Evolutionary conservation across 2,329 filamentous ascomycete genomes (phyloP), one percentile per base, ranked within the genome.

Genomic region (Ramularia collo-cygni): DNA sequence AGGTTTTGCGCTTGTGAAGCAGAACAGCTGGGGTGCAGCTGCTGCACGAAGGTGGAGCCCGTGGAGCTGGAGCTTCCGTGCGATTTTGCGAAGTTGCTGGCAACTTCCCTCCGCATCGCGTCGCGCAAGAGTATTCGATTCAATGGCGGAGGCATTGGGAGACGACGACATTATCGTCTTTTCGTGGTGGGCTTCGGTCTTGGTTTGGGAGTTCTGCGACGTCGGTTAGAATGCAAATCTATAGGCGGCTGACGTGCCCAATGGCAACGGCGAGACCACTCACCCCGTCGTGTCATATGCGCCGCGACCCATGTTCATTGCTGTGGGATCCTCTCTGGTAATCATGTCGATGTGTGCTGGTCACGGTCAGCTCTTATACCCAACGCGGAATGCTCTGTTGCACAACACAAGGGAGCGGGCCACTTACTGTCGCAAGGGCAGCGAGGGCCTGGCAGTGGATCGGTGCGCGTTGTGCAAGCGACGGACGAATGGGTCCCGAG

Each of bases 241-340:
- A n/a, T n/a, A n/a, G n/a, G 31, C 15, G 17, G 12, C 13, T 12
- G 12, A 31, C 16, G 19, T 27, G 13, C 12, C 14, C 8, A 3
- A 28, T 24, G 21, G 35, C 16, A 32, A 27, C 30, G n/a, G n/a
- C n/a, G n/a, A n/a, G n/a, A n/a, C n/a, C n/a, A 38, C 50, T 45
- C 40, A 52, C 50, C 67, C 67, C n/a, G 67, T 70, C 18, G 66
- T 70, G 52, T 70, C 67, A 57, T 70, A 70, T 45, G 66, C 66
- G 45, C 67, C 67, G 50, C 67, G 66, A 42, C 66, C 67, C 67
- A 70, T 70, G 61, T 68, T 68, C 43, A 51, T 48, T 37, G 61
- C 57, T 47, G 59, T 56, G 40, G 33, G 32, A 35, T 59, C 60
- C 44, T 64, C 62, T 59, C 62, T 60, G 57, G 62, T 51, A 50